Conservation (phyloP, 768 basidiomycete species). For the Leucosporidium creatinivorum region DNA sequence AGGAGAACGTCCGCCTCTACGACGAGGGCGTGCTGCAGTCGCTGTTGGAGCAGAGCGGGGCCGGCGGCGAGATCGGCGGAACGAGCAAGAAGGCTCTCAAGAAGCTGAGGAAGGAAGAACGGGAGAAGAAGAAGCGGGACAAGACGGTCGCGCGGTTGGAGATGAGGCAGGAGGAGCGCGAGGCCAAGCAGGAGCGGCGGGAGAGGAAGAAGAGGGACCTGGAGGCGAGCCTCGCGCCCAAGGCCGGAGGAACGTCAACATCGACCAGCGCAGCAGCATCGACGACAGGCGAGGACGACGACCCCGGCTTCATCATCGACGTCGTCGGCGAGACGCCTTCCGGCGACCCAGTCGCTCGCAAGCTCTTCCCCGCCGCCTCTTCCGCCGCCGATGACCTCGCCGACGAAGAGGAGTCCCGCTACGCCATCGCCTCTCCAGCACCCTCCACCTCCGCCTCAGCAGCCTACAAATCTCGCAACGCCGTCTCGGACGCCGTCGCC, state of each 20-base stretch:
- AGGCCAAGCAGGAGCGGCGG: background rate
- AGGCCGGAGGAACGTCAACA: background rate
- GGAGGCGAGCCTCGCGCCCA: background rate
- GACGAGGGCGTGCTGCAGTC: slow-evolving; percentile 17
- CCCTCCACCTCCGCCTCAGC: background rate
- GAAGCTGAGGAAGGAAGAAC: slow-evolving; percentile 8
- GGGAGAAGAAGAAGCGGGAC: slow-evolving; percentile 14
- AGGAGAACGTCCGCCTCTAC: slow-evolving; percentile 4
- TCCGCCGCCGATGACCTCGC: background rate
- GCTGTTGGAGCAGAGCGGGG: background rate
- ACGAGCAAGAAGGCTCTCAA: slow-evolving; percentile 19
- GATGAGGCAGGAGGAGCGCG: slow-evolving; percentile 17
- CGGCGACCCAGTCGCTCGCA: background rate
- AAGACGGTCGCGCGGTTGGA: slow-evolving; percentile 25
- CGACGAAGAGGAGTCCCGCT: slow-evolving; percentile 26
- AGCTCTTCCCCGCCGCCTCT: background rate
- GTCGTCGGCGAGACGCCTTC: background rate
- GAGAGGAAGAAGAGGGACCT: slow-evolving; percentile 10
- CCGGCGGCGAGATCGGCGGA: background rate
- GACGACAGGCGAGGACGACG: background rate
- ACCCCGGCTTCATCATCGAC: slow-evolving; percentile 9
- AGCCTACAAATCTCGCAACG: background rate
- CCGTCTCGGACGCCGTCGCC: slow-evolving; percentile 7
- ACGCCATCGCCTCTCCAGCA: slow-evolving; percentile 18
- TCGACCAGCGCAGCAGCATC: background rate